These are phyloP conservation scores for Globisporangium splendens DNA, from an alignment of 352 stramenopile species.

Conservation along the genomic window DNA sequence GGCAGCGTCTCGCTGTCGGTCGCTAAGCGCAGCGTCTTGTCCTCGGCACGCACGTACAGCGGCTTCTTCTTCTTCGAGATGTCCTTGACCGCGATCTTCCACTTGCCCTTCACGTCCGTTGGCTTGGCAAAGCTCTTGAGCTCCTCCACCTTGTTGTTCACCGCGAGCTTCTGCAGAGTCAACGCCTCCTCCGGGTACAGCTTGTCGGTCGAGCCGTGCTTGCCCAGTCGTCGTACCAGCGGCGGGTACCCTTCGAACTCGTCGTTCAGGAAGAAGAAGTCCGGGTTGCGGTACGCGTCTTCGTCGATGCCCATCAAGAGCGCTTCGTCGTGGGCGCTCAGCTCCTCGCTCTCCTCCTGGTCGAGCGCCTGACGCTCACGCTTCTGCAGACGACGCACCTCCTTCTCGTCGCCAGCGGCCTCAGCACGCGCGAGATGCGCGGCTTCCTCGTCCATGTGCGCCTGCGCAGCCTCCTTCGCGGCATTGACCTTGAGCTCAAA, in stretches of 20 bases:
- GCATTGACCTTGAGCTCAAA: conserved; percentile 57
- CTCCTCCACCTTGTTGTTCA: conserved; percentile 66
- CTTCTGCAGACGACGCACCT: conserved; percentile 56
- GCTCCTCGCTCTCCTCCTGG: conserved; percentile 48
- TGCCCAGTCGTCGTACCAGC: conserved; percentile 73
- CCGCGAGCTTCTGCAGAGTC: conserved; percentile 64
- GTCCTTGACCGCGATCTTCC: conserved; percentile 79
- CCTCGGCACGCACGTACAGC: conserved; percentile 60
- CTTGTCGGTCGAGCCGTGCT: conserved; percentile 80
- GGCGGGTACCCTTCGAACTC: conserved; percentile 79
- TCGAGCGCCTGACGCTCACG: conserved; percentile 36
- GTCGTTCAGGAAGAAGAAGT: conserved; percentile 86
- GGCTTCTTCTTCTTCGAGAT: conserved; percentile 80
- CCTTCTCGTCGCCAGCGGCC: conserved; percentile 50
- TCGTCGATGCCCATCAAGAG: conserved; percentile 58
- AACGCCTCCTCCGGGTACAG: conserved; percentile 75
- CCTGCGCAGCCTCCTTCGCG: conserved; percentile 42
- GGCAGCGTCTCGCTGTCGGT: conserved; percentile 73
- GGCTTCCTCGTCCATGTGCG: conserved; percentile 32
- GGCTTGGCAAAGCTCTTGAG: conserved; percentile 81
- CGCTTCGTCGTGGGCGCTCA: conserved; percentile 55
- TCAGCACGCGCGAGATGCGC: conserved; percentile 47
- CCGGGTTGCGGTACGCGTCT: conserved; percentile 72
- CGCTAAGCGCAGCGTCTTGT: conserved; percentile 56
- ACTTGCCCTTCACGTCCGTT: conserved; percentile 51